Conservation (phyloP, 2,329 filamentous ascomycete genomes). For the Penicillium sp. region DNA sequence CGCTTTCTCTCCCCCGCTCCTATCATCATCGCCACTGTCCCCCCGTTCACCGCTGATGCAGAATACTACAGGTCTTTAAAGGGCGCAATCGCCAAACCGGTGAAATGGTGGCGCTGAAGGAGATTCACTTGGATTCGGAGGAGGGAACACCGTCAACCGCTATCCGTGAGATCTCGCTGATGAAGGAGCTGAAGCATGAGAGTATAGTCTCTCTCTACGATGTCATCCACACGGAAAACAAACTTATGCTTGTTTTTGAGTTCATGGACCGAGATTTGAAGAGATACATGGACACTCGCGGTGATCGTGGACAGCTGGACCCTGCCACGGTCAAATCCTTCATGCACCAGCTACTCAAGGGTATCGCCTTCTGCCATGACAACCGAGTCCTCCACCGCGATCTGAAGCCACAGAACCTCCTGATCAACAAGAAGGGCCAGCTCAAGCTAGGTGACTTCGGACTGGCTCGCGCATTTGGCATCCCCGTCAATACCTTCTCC, state of each 20-base stretch:
- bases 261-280: constrained; percentile 99
- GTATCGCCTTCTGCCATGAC: constrained; percentile 97
- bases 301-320: constrained; percentile 85
- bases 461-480: constrained; percentile 89
- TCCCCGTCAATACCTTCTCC: constrained; percentile 96
- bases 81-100: constrained; percentile 95
- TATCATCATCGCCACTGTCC: background rate
- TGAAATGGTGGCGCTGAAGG: constrained; percentile 93
- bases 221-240: constrained; percentile 99
- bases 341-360: constrained; percentile 95
- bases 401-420: constrained; percentile 91
- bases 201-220: constrained; percentile 97
- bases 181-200: constrained; percentile 99
- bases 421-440: constrained; percentile 88
- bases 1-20: constrained; percentile 2
- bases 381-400: constrained; percentile 95
- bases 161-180: constrained; percentile 96
- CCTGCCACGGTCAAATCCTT: constrained; percentile 94
- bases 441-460: constrained; percentile 95
- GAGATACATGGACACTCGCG: constrained; percentile 95
- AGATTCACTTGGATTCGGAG: constrained; percentile 97
- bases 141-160: constrained; percentile 96
- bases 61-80: constrained; percentile 78
- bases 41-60: constrained; percentile 21
- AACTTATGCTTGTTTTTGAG: constrained; percentile 98